Evolutionary conservation across 768 basidiomycete genomes (phyloP).

Genomic region (Mycena sanguinolenta): DNA sequence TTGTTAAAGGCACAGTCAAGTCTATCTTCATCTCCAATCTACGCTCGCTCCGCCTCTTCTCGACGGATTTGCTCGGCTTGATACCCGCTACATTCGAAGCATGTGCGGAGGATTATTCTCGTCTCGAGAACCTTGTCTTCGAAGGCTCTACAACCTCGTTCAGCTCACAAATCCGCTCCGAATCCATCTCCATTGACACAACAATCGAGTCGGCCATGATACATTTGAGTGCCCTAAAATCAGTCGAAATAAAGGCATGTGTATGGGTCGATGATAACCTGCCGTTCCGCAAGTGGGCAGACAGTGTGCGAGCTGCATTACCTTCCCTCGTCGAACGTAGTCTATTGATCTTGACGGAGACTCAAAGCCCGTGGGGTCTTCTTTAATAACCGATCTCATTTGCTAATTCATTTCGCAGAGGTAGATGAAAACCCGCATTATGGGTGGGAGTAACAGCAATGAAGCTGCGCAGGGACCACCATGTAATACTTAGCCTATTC

Average conservation of each 20-base stretch:
- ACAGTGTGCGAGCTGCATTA: neutral
- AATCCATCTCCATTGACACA: neutral
- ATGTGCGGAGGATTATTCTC: neutral
- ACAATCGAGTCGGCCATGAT: neutral
- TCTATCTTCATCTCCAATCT: neutral
- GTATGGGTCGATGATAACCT: neutral
- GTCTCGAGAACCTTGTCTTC: neutral
- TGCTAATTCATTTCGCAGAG: neutral
- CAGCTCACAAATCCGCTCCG: too few relatives aligned
- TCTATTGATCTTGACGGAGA: neutral
- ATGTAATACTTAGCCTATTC: neutral
- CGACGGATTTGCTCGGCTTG: neutral
- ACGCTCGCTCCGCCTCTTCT: neutral
- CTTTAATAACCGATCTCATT: neutral
- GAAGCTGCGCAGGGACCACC: neutral
- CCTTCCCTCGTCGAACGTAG: neutral
- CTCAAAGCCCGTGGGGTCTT: neutral
- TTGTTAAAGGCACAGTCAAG: neutral
- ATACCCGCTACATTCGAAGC: neutral
- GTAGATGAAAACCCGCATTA: neutral
- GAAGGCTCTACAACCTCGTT: neutral
- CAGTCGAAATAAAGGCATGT: neutral
- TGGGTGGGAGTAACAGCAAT: neutral
- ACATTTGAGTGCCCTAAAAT: neutral
- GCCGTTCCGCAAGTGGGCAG: neutral